A percentile compares a stretch with the other conserved stretches of the same genome.
phyloP scores from a whole-genome alignment of 2,329 filamentous ascomycete genomes.

The Colletotrichum spinosum region DNA sequence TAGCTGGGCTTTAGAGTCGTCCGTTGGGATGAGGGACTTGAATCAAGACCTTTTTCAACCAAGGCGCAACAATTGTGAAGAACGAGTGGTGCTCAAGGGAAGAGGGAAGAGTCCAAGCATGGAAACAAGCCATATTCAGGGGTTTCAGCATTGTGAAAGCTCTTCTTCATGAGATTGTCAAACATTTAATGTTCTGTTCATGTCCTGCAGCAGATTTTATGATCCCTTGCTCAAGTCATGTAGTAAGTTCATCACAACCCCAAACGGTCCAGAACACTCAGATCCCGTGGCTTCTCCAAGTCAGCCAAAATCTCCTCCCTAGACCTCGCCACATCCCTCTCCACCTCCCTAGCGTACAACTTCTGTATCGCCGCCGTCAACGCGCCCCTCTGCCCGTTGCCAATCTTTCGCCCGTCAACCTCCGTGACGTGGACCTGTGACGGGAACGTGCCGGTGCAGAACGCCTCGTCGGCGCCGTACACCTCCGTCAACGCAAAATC shows the following conservation, averaged over 20 bases:
- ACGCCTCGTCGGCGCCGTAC: conserved; percentile 46
- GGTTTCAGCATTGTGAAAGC: too few relatives aligned
- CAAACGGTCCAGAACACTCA: conserved; percentile 36
- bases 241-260: conserved; percentile 4
- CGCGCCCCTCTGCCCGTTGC: conserved; percentile 40
- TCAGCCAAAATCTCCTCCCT: conserved; percentile 41
- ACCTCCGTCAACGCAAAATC: conserved; percentile 46
- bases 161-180: too few relatives aligned
- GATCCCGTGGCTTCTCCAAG: conserved; percentile 41
- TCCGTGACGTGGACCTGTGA: conserved; percentile 43
- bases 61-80: too few relatives aligned
- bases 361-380: conserved; percentile 42
- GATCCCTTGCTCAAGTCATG: not conserved
- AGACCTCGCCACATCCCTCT: conserved; percentile 38
- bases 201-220: not conserved
- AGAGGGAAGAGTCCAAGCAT: too few relatives aligned
- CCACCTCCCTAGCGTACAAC: conserved; percentile 40
- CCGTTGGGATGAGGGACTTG: too few relatives aligned
- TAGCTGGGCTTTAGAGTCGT: too few relatives aligned
- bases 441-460: conserved; percentile 46
- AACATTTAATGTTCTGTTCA: not conserved
- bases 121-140: too few relatives aligned
- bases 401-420: conserved; percentile 41
- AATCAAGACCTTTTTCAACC: too few relatives aligned
- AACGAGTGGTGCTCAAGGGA: too few relatives aligned